Evolutionary conservation across 73 alveolate genomes (phyloP), one percentile per base, ranked within the genome.

Genomic region (Tetrahymena elliotti): DNA sequence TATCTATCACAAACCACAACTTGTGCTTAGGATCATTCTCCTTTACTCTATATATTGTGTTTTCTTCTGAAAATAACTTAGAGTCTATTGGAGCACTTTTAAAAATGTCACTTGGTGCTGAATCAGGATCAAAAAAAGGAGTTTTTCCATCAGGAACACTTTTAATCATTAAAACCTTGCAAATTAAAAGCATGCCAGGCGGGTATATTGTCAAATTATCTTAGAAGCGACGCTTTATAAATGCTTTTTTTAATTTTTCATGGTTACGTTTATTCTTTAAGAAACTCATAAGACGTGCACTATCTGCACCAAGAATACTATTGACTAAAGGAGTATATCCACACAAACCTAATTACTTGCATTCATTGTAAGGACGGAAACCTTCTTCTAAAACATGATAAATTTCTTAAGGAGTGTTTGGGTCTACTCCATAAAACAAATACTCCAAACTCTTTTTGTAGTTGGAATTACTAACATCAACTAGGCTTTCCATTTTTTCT

Each of bases 351-450:
- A 93, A 83, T 3, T 39, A 93, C 83, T 96, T 93, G 93, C 97
- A 98, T 52, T 98, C 99, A 33, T 88, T 13, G 20, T 95, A 96
- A 16, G 98, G 33, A 53, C 98, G 93, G 92, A 98, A 98, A 15
- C 99, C 99, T 82, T 98, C 99, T 47, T 97, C 99, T 94, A 98
- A 97, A 15, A 97, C 98, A 92, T 98, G 95, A 52, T 95, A 96
- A 15, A 98, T 96, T 83, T 98, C 99, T 0, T 97, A 38, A 10
- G 98, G 98, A 34, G 92, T 52, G 15, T 96, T 96, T 0, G 99
- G 98, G 94, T 98, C 99, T 33, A 94, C 94, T 6, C 99, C 98
- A 94, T 98, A 98, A 92, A 98, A 98, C 37, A 98, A 83, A 94
- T 98, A 98, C 82, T 98, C 99, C n/a, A 98, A 92, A 33, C 96